Evolutionary conservation across 148 eudicot genomes (phyloP).

Genomic region (Chenopodium quinoa): DNA sequence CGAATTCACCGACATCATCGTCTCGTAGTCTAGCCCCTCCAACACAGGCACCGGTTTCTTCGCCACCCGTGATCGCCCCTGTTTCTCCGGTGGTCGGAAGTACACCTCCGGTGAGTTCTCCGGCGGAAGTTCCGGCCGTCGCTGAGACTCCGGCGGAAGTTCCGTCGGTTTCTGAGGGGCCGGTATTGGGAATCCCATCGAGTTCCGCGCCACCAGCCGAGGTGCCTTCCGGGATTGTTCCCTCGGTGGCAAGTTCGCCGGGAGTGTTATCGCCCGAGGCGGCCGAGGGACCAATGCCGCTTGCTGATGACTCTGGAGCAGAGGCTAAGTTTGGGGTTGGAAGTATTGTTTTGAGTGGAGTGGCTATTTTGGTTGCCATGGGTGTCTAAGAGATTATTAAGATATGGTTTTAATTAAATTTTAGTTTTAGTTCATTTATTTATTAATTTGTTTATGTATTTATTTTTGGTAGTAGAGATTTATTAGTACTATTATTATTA

Average conservation of each 20-base stretch:
- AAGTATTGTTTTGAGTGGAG: slow-evolving; percentile 18
- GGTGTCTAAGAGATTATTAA: neutral
- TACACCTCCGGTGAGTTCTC: slow-evolving; percentile 4
- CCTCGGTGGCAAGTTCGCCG: slow-evolving; percentile 7
- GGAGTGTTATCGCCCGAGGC: slow-evolving; percentile 6
- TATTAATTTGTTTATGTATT: neutral
- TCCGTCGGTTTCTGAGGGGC: neutral
- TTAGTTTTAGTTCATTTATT: neutral
- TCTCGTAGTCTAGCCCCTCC: neutral
- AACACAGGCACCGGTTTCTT: neutral
- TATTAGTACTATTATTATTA: neutral
- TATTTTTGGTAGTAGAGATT: neutral
- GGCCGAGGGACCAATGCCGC: slow-evolving; percentile 17
- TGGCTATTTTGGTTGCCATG: slow-evolving; percentile 19
- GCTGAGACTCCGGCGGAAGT: neutral
- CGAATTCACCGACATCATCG: neutral
- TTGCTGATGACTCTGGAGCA: slow-evolving; percentile 9
- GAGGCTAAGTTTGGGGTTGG: neutral
- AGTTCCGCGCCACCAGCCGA: slow-evolving; percentile 21
- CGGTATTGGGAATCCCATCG: slow-evolving; percentile 12
- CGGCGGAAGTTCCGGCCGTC: neutral
- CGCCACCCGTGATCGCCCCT: neutral
- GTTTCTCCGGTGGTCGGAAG: neutral
- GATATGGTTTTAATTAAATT: neutral
- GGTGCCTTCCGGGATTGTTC: slow-evolving; percentile 10